phyloP scores from a whole-genome alignment of 2,329 filamentous ascomycete species.

The Exophiala sp. region DNA sequence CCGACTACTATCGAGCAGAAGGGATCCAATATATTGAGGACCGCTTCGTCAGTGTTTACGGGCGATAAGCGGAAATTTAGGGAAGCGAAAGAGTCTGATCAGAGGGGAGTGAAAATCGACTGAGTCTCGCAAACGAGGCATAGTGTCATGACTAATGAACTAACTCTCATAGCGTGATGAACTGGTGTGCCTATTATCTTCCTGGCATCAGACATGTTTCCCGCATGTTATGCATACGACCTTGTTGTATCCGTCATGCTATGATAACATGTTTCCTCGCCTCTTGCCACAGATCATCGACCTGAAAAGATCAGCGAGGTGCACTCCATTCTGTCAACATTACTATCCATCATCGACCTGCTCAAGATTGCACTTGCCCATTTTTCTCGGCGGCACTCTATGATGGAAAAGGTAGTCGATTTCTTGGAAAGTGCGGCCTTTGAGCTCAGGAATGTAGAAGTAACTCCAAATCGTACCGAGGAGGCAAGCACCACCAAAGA shows the following conservation, averaged over 20 bases:
- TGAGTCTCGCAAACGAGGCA: too few species aligned
- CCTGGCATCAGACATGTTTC: too few species aligned
- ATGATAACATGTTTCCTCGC: too few species aligned
- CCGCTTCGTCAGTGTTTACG: constrained; percentile 6
- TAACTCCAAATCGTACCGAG: constrained; percentile 27
- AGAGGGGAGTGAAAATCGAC: too few species aligned
- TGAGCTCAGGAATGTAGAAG: constrained; percentile 30
- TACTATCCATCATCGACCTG: constrained; percentile 8
- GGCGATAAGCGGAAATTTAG: constrained; percentile 2
- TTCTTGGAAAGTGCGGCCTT: constrained; percentile 32
- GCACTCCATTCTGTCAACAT: neutral
- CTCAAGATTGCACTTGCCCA: constrained; percentile 22
- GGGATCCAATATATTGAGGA: constrained; percentile 28
- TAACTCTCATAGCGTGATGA: too few species aligned
- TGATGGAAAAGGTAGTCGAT: constrained; percentile 35
- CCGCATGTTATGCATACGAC: too few species aligned
- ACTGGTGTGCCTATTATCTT: too few species aligned
- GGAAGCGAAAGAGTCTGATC: too few species aligned
- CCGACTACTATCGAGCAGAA: constrained; percentile 45
- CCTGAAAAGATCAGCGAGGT: too few species aligned
- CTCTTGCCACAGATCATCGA: too few species aligned
- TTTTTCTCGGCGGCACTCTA: constrained; percentile 26
- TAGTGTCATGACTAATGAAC: too few species aligned
- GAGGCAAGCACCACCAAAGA: constrained; percentile 31
- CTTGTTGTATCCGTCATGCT: too few species aligned